Percentiles rank a stretch among this genome's conserved stretches.
These are phyloP conservation scores for Chlamydomonas applanata DNA, from an alignment of 139 green algal species.

Conservation along the genomic window DNA sequence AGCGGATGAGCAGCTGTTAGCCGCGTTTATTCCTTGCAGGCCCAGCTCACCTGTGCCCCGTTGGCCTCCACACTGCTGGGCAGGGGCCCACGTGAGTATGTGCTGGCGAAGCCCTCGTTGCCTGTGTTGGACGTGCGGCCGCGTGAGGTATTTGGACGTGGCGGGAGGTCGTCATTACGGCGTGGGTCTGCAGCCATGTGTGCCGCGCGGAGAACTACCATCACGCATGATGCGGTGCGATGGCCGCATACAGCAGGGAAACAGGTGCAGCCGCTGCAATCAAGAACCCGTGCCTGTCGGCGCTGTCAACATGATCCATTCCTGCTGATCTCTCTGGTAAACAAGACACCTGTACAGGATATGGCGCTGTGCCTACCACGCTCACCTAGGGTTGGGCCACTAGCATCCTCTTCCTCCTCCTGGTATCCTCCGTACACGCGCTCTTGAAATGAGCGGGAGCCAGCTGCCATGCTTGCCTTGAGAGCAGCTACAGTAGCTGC, in stretches of 20 bases:
- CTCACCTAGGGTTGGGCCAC: background rate
- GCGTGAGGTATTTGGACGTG: constrained; percentile 25
- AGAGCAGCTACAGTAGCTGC: constrained; percentile 29
- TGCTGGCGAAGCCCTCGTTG: too few relatives aligned
- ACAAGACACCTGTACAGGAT: too few relatives aligned
- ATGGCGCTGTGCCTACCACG: too few relatives aligned
- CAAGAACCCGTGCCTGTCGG: too few relatives aligned
- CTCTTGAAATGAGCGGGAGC: background rate
- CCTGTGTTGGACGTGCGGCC: constrained; percentile 14
- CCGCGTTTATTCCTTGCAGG: too few relatives aligned
- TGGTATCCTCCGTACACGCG: background rate
- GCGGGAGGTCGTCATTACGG: constrained; percentile 39
- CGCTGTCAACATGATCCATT: too few relatives aligned
- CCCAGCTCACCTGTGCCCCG: constrained; percentile 22
- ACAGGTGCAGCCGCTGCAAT: too few relatives aligned
- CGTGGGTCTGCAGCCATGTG: constrained; percentile 14
- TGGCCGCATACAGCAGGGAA: too few relatives aligned
- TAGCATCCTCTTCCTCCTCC: background rate
- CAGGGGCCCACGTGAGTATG: constrained; percentile 5
- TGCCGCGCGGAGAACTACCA: too few relatives aligned
- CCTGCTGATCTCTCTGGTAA: too few relatives aligned
- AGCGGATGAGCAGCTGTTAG: too few relatives aligned
- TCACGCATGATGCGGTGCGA: too few relatives aligned
- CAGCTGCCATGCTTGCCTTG: constrained; percentile 15
- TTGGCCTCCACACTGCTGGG: constrained; percentile 24